Evolutionary conservation across 108 stramenopile genomes (phyloP), one percentile per base, ranked within the genome.

Genomic region (Cylindrotheca fusiformis): DNA sequence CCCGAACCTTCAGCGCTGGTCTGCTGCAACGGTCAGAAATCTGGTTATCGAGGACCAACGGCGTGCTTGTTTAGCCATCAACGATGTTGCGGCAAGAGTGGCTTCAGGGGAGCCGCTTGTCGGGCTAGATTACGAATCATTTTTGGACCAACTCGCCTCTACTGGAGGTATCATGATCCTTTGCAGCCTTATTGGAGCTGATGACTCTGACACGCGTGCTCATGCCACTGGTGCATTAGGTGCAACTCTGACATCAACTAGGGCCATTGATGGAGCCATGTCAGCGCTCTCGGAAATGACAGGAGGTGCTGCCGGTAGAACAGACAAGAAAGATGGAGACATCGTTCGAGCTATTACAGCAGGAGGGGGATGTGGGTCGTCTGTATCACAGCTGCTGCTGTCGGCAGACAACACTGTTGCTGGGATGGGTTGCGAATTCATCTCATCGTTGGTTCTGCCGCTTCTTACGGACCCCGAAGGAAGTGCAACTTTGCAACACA

Each of bases 121-220:
- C 2, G 52, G 32, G 0, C 46, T 68, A 6, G 57, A 53, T 32
- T 93, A 93, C 60, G 78, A 83, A 52, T 83, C 85, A 10, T 81
- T 93, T 58, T 66, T 84, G 25, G 68, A 74, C 22, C 69, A 84
- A 32, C 59, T 93, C 24, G 76, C 87, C 4, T 72, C 72, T 1
- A 80, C 84, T 0, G 87, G 91, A 5, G 91, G 91, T 24, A 62
- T 87, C 24, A 84, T 87, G 86, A 89, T 93, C 47, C 65, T 93
- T 57, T 85, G 82, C 41, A 85, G 82, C 48, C 74, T 88, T 3
- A 61, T 89, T 33, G 71, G 68, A 4, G 69, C 83, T 3, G 87
- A 93, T 21, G 91, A 93, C 70, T 67, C 83, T 10, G 91, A 93
- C 47, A 89, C 87, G 3, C 70, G 91, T 26, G 75, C 83, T 1